A percentile compares a stretch with the other conserved stretches of the same genome.
These are phyloP conservation scores for Ceratocystis smalleyi DNA, from an alignment of 2,329 filamentous ascomycete species.

Conservation along the genomic window DNA sequence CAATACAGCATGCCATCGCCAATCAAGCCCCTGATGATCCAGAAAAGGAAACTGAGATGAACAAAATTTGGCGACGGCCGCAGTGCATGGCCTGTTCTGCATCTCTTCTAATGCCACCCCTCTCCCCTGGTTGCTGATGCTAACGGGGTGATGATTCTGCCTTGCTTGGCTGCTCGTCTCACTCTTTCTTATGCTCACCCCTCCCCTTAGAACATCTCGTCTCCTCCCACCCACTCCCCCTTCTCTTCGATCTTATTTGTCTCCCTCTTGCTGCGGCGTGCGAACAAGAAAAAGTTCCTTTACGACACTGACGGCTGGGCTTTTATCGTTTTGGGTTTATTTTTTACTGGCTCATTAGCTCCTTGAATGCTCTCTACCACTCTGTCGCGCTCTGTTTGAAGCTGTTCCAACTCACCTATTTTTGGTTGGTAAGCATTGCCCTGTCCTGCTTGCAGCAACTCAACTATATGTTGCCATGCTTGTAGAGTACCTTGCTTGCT, in stretches of 20 bases:
- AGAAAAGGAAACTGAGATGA: slow-evolving; percentile 4
- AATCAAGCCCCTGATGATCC: neutral
- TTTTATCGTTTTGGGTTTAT: neutral
- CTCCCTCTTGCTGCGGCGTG: too few relatives aligned
- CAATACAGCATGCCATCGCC: neutral
- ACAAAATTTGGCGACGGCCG: neutral
- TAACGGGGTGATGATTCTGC: neutral
- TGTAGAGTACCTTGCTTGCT: neutral
- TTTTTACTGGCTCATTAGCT: neutral
- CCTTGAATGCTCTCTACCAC: neutral
- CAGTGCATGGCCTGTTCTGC: neutral
- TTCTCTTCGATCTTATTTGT: neutral
- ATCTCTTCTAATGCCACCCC: neutral
- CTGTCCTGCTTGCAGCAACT: neutral
- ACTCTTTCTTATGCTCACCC: neutral
- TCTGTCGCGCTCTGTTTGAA: neutral
- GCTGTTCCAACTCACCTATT: neutral
- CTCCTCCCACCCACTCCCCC: neutral
- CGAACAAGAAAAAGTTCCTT: too few relatives aligned
- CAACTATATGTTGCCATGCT: neutral
- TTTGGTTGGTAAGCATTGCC: neutral
- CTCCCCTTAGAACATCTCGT: neutral
- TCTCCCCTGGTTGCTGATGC: neutral
- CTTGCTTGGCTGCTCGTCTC: neutral
- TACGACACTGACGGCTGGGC: too few relatives aligned